These are phyloP conservation scores for Colletotrichum godetiae DNA, from an alignment of 2,329 filamentous ascomycete species.

Conservation along the genomic window DNA sequence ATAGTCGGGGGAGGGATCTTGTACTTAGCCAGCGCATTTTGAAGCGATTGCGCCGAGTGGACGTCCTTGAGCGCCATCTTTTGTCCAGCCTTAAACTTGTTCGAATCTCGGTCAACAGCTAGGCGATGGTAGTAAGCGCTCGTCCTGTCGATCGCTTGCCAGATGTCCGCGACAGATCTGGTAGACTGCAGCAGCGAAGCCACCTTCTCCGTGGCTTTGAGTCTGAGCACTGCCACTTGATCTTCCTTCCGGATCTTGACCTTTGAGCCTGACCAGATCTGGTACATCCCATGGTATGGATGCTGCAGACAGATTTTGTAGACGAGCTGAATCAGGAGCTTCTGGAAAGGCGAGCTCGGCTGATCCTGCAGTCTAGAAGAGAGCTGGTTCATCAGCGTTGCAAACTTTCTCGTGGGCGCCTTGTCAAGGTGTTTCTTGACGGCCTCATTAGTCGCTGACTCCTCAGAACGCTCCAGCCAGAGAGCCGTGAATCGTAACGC, in stretches of 20 bases:
- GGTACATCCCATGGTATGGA: conserved; percentile 97
- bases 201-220: conserved; percentile 77
- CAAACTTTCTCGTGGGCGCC: conserved; percentile 93
- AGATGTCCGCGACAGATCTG: conserved; percentile 65
- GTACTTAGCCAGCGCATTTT: conserved; percentile 71
- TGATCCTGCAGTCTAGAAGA: conserved; percentile 89
- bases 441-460: conserved; percentile 79
- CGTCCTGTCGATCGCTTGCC: conserved; percentile 78
- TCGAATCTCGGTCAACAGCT: conserved; percentile 72
- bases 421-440: conserved; percentile 76
- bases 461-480: conserved; percentile 90
- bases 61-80: conserved; percentile 75
- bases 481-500: conserved; percentile 91
- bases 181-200: conserved; percentile 69
- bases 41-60: conserved; percentile 69
- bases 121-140: conserved; percentile 75
- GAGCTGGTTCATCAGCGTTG: conserved; percentile 92
- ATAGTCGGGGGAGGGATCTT: conserved; percentile 90
- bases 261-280: conserved; percentile 87
- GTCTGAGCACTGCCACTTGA: conserved; percentile 77
- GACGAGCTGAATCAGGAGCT: conserved; percentile 77
- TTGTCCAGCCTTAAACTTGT: conserved; percentile 74
- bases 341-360: conserved; percentile 76
- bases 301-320: conserved; percentile 90
- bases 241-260: conserved; percentile 78